A percentile compares a stretch with the other conserved stretches of the same genome.
These are phyloP conservation scores for Paecilomyces niveus DNA, from an alignment of 2,329 filamentous ascomycete species.

Conservation along the genomic window DNA sequence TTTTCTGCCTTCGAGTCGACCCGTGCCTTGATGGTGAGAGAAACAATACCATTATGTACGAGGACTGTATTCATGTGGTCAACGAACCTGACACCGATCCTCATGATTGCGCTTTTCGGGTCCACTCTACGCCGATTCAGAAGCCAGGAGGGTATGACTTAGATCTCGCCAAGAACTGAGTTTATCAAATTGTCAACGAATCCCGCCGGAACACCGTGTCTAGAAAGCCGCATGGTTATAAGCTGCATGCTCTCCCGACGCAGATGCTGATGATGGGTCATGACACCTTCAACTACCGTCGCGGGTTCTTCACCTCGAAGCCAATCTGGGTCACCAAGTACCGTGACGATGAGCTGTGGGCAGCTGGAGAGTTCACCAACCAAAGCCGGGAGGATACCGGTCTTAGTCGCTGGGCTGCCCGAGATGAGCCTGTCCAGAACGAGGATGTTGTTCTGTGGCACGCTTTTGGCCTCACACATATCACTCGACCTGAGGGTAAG, in stretches of 20 bases:
- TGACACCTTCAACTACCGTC: slow-evolving; percentile 40
- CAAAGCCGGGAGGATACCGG: slow-evolving; percentile 49
- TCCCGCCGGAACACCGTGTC: slow-evolving; percentile 47
- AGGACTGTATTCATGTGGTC: slow-evolving; percentile 55
- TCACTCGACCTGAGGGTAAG: background rate
- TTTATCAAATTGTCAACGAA: slow-evolving; percentile 54
- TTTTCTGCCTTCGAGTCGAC: slow-evolving; percentile 61
- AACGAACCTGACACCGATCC: slow-evolving; percentile 43
- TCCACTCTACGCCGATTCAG: slow-evolving; percentile 41
- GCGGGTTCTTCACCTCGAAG: slow-evolving; percentile 50
- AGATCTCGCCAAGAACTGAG: slow-evolving; percentile 41
- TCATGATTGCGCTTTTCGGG: slow-evolving; percentile 45
- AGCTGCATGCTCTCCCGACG: slow-evolving; percentile 49
- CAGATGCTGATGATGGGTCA: slow-evolving; percentile 51
- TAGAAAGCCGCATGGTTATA: slow-evolving; percentile 49
- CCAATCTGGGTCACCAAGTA: slow-evolving; percentile 53
- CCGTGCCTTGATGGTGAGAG: slow-evolving; percentile 52
- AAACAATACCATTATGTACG: slow-evolving; percentile 49
- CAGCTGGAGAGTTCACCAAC: slow-evolving; percentile 51
- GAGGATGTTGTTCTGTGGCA: slow-evolving; percentile 35
- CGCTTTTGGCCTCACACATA: slow-evolving; percentile 21
- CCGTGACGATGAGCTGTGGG: slow-evolving; percentile 46
- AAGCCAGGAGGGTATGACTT: slow-evolving; percentile 43
- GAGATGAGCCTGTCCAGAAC: slow-evolving; percentile 43
- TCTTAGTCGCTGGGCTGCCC: slow-evolving; percentile 45